A percentile compares a stretch with the other conserved stretches of the same genome.
These are phyloP conservation scores for Sporisorium exsertum DNA, from an alignment of 1,284 basidiomycete species.

Conservation along the genomic window DNA sequence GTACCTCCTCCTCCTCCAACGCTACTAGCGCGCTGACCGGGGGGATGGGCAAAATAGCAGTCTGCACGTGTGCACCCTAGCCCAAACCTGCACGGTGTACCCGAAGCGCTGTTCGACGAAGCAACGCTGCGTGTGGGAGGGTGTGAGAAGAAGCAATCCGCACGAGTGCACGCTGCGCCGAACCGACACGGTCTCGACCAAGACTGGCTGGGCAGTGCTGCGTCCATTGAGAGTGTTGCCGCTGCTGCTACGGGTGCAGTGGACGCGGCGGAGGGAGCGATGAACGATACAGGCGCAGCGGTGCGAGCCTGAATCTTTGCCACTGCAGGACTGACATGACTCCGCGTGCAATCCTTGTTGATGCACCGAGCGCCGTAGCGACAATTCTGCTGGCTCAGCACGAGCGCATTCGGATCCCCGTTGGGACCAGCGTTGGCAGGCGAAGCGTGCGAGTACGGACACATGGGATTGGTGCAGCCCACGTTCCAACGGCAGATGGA, in stretches of 20 bases:
- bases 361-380: conserved; percentile 51
- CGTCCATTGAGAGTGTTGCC: conserved; percentile 18
- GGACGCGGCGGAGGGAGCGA: not conserved
- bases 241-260: not conserved
- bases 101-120: not conserved
- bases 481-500: conserved; percentile 61
- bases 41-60: conserved; percentile 46
- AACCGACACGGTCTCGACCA: conserved; percentile 48
- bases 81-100: conserved; percentile 41
- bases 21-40: conserved; percentile 16
- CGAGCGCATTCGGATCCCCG: conserved; percentile 55
- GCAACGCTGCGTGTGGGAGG: conserved; percentile 16
- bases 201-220: conserved; percentile 14
- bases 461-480: conserved; percentile 65
- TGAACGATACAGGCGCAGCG: not conserved
- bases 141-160: conserved; percentile 57
- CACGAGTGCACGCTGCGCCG: conserved; percentile 47
- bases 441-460: conserved; percentile 63
- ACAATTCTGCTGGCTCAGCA: conserved; percentile 61
- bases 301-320: conserved; percentile 5
- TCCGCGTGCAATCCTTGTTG: conserved; percentile 60
- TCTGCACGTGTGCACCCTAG: conserved; percentile 39
- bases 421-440: conserved; percentile 53
- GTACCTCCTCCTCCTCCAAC: conserved; percentile 5
- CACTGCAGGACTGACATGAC: conserved; percentile 63